These are phyloP conservation scores for Phlebopus sp. DNA, from an alignment of 1,284 basidiomycete species.

Conservation along the genomic window DNA sequence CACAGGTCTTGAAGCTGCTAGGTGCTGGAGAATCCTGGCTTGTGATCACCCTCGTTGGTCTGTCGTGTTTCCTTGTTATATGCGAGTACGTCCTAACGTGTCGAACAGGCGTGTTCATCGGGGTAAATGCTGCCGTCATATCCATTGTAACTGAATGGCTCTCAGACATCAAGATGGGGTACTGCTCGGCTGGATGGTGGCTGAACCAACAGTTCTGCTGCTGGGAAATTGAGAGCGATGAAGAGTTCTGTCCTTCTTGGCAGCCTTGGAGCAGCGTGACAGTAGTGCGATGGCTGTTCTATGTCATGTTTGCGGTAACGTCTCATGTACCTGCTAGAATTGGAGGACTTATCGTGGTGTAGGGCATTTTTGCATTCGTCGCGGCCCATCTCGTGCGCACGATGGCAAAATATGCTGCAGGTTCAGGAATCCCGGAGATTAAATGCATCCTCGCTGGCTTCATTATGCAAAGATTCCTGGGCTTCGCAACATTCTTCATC, in stretches of 20 bases:
- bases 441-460: constrained; percentile 98
- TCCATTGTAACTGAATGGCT: constrained; percentile 98
- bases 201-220: constrained; percentile 98
- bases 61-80: constrained; percentile 32
- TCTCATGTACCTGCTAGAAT: constrained; percentile 3
- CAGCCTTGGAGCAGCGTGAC: constrained; percentile 83
- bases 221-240: constrained; percentile 87
- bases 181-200: constrained; percentile 98
- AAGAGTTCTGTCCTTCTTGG: constrained; percentile 90
- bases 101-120: constrained; percentile 80
- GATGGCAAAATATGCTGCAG: constrained; percentile 94
- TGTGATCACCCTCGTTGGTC: constrained; percentile 83
- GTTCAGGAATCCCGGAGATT: constrained; percentile 98
- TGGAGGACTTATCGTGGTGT: constrained; percentile 3
- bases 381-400: constrained; percentile 87
- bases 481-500: constrained; percentile 85
- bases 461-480: constrained; percentile 93
- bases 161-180: constrained; percentile 96
- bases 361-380: constrained; percentile 79
- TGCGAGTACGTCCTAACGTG: constrained; percentile 2
- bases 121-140: constrained; percentile 90
- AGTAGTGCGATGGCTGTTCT: constrained; percentile 79
- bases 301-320: constrained; percentile 86
- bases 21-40: constrained; percentile 73
- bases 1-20: constrained; percentile 55